phyloP scores from a whole-genome alignment of 495 filamentous ascomycete genomes.

The Mytilinidion resinicola region DNA sequence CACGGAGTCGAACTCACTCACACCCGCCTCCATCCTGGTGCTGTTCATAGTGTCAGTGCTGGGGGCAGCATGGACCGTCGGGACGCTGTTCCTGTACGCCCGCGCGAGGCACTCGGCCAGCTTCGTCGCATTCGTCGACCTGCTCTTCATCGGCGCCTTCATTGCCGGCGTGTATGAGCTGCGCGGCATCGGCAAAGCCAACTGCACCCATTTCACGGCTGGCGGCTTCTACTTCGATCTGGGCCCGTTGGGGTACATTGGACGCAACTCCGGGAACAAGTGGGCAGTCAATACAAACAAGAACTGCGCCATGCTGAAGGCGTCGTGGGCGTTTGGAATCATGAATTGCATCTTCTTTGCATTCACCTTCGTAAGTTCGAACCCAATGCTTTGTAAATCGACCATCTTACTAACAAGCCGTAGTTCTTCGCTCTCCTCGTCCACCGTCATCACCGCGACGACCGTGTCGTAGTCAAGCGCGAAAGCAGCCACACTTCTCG shows the following conservation, averaged over 20 bases:
- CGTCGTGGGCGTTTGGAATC: conserved; percentile 77
- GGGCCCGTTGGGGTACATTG: conserved; percentile 51
- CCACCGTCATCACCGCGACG: conserved; percentile 31
- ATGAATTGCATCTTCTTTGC: conserved; percentile 83
- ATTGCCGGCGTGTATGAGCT: conserved; percentile 74
- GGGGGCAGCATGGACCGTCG: conserved; percentile 69
- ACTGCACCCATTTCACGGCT: conserved; percentile 56
- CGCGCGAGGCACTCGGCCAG: conserved; percentile 61
- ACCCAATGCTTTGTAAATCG: not conserved
- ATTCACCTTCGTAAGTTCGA: conserved; percentile 48
- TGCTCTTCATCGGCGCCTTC: conserved; percentile 74
- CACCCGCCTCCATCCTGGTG: conserved; percentile 72
- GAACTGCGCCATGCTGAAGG: conserved; percentile 83
- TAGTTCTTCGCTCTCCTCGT: conserved; percentile 39
- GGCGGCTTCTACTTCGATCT: conserved; percentile 50
- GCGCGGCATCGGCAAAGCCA: conserved; percentile 56
- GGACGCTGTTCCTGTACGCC: conserved; percentile 74
- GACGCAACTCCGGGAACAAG: conserved; percentile 35
- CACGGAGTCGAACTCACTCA: conserved; percentile 61
- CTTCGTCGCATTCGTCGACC: conserved; percentile 74
- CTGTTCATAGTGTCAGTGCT: conserved; percentile 87
- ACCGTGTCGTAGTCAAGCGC: conserved; percentile 34
- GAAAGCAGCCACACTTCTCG: conserved; percentile 27
- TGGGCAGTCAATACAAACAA: conserved; percentile 55
- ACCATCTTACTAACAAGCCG: conserved; percentile 4